Evolutionary conservation across 2,329 filamentous ascomycete species (phyloP).

Genomic region (Trichoderma sp.): DNA sequence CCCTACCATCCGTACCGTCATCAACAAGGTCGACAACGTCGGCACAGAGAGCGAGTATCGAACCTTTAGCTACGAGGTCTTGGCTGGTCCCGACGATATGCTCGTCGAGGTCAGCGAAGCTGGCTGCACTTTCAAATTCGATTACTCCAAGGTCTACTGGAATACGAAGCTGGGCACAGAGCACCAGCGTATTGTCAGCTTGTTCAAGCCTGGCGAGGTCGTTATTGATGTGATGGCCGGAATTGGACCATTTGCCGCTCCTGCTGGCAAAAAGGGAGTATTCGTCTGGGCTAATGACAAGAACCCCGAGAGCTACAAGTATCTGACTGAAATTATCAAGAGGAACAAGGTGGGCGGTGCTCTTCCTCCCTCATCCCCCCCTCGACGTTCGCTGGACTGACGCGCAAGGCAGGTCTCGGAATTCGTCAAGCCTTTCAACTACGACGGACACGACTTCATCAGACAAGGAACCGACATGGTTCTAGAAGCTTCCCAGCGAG

Average conservation of each 20-base stretch:
- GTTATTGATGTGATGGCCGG: conserved; percentile 97
- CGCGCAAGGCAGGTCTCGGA: conserved; percentile 48
- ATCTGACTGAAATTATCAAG: conserved; percentile 65
- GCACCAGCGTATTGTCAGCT: conserved; percentile 72
- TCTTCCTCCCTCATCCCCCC: neutral
- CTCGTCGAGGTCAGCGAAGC: conserved; percentile 80
- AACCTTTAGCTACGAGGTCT: conserved; percentile 88
- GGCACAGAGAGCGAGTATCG: conserved; percentile 81
- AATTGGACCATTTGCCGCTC: conserved; percentile 90
- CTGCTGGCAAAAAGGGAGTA: conserved; percentile 82
- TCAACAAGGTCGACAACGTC: conserved; percentile 92
- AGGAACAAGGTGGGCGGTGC: conserved; percentile 69
- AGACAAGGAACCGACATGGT: conserved; percentile 61
- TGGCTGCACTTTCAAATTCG: conserved; percentile 82
- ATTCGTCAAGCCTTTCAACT: conserved; percentile 76
- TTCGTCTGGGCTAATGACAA: conserved; percentile 98
- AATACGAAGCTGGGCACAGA: conserved; percentile 89
- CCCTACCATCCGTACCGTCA: conserved; percentile 75
- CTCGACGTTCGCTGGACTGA: neutral
- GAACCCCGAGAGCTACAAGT: conserved; percentile 81
- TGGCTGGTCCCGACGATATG: conserved; percentile 77
- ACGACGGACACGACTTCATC: conserved; percentile 81
- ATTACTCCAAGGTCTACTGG: conserved; percentile 98
- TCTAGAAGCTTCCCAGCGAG: conserved; percentile 46
- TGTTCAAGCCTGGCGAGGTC: conserved; percentile 80